Conservation (phyloP, 2,329 filamentous ascomycete species). For the Claviceps humidiphila region DNA sequence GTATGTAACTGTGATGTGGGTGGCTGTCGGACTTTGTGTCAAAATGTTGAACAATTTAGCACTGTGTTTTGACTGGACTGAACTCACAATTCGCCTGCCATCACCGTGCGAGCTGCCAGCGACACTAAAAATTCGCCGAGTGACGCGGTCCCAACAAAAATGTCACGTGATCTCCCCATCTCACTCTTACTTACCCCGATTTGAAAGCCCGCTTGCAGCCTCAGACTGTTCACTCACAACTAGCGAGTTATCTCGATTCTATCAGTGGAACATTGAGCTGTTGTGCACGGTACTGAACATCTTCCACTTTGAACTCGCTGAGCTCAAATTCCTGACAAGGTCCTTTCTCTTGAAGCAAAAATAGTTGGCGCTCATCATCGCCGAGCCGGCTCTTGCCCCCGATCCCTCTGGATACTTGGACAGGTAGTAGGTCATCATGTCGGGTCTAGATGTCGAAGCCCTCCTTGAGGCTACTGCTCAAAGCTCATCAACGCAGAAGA, state of each 20-base stretch:
- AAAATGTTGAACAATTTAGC: no score
- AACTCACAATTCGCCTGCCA: no score
- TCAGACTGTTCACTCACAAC: neutral
- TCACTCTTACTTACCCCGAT: neutral
- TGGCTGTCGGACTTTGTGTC: no score
- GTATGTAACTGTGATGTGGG: no score
- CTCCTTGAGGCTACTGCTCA: conserved; percentile 76
- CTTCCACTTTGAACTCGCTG: neutral
- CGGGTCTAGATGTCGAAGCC: conserved; percentile 65
- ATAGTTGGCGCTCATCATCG: neutral
- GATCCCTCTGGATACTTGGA: neutral
- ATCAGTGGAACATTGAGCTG: neutral
- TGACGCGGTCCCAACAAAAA: neutral
- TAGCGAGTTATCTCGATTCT: neutral
- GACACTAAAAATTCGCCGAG: neutral
- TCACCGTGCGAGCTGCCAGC: no score
- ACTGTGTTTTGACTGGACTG: no score
- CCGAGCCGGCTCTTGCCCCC: neutral
- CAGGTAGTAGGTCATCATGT: conserved; percentile 24
- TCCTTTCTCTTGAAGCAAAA: neutral
- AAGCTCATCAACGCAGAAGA: conserved; percentile 37
- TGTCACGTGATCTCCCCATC: neutral
- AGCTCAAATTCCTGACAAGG: neutral
- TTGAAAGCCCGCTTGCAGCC: neutral
- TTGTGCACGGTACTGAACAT: neutral